Percentiles rank a stretch among this genome's conserved stretches.
Evolutionary conservation across 495 filamentous ascomycete genomes (phyloP).

Genomic region (Penicillium steckii): DNA sequence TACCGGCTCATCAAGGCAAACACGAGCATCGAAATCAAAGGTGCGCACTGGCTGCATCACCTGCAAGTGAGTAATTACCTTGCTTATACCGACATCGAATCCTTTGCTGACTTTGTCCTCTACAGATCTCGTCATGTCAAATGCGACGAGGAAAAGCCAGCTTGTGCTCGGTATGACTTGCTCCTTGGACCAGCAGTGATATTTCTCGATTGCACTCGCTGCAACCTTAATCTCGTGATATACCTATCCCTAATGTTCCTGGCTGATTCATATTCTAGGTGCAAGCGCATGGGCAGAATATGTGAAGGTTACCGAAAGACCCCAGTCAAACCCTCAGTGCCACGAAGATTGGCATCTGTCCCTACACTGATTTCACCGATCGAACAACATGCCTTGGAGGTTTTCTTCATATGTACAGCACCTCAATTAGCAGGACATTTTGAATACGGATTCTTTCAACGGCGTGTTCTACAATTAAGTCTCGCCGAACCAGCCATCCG

Average conservation of each 20-base stretch:
- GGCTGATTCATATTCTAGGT: constrained; percentile 15
- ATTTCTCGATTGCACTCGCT: too few relatives aligned
- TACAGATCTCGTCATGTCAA: constrained; percentile 26
- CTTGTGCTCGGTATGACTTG: constrained; percentile 14
- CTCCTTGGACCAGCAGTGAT: background rate
- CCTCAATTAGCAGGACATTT: constrained; percentile 62
- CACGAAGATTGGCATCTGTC: constrained; percentile 1
- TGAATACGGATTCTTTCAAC: constrained; percentile 57
- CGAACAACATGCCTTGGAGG: constrained; percentile 17
- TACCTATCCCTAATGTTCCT: too few relatives aligned
- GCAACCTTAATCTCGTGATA: too few relatives aligned
- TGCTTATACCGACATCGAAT: background rate
- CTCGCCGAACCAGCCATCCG: constrained; percentile 59
- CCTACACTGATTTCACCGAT: constrained; percentile 4
- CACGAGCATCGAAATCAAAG: constrained; percentile 7
- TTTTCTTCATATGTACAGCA: constrained; percentile 28
- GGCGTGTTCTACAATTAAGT: constrained; percentile 52
- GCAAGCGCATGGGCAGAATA: constrained; percentile 34
- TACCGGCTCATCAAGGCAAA: background rate
- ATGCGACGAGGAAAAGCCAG: constrained; percentile 32
- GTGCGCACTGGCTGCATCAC: constrained; percentile 32
- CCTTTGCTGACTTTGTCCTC: background rate
- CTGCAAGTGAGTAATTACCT: constrained; percentile 28
- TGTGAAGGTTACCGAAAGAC: constrained; percentile 29
- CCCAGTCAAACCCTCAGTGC: background rate